phyloP scores from a whole-genome alignment of 768 basidiomycete genomes.

The Daedalea quercina region DNA sequence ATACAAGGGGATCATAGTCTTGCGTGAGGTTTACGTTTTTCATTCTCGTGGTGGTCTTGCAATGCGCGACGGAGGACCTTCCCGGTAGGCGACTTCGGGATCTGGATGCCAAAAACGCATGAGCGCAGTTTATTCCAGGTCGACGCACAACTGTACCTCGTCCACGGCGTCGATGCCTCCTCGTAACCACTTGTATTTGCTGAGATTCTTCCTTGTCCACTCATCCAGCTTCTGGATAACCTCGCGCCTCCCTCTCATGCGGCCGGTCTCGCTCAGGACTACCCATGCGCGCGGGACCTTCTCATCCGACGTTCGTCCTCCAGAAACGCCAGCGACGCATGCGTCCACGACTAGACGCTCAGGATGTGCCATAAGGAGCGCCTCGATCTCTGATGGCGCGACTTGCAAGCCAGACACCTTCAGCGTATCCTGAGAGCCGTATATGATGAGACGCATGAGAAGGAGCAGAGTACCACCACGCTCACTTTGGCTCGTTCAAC shows the following conservation, averaged over 20 bases:
- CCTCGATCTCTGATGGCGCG: constrained; percentile 74
- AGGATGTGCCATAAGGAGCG: constrained; percentile 55
- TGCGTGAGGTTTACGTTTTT: background rate
- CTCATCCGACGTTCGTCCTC: constrained; percentile 66
- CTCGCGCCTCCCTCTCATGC: constrained; percentile 34
- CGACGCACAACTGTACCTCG: constrained; percentile 34
- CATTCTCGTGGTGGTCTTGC: constrained; percentile 48
- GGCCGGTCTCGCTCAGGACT: constrained; percentile 53
- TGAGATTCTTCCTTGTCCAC: constrained; percentile 59
- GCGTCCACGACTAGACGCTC: constrained; percentile 55
- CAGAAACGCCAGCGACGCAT: constrained; percentile 67
- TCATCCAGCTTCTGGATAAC: constrained; percentile 43
- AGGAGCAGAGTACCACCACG: background rate
- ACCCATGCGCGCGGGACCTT: constrained; percentile 76
- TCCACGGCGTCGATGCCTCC: constrained; percentile 65
- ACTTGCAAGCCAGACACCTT: constrained; percentile 80
- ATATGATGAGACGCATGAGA: background rate
- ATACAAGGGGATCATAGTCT: background rate
- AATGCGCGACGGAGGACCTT: constrained; percentile 60
- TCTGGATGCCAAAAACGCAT: constrained; percentile 28
- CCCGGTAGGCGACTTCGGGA: constrained; percentile 71
- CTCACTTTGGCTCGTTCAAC: constrained; percentile 70
- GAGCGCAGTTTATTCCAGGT: background rate
- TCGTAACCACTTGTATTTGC: constrained; percentile 70
- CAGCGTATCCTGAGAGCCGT: constrained; percentile 54